These are phyloP conservation scores for Pseudocercospora vitis DNA, from an alignment of 2,329 filamentous ascomycete genomes.

Conservation along the genomic window DNA sequence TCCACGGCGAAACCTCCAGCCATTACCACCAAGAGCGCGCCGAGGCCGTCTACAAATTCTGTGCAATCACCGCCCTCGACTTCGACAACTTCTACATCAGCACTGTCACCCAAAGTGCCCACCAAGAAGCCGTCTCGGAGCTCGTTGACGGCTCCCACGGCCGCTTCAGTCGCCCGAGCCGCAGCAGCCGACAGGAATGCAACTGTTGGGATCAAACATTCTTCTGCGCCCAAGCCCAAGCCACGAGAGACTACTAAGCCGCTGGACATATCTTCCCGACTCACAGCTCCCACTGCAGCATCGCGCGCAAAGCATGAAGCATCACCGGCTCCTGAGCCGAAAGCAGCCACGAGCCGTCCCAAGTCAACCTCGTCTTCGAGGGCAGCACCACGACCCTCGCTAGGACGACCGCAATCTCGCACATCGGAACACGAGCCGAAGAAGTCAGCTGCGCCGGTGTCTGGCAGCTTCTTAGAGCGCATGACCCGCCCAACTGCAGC, in stretches of 20 bases:
- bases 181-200: conserved; percentile 25
- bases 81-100: conserved; percentile 16
- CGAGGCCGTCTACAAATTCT: conserved; percentile 18
- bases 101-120: conserved; percentile 1
- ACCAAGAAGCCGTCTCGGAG: conserved; percentile 36
- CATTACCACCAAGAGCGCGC: conserved; percentile 20
- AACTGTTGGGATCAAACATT: conserved; percentile 20
- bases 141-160: conserved; percentile 39
- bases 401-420: conserved; percentile 50
- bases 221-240: conserved; percentile 41
- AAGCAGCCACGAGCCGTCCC: conserved; percentile 35
- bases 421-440: conserved; percentile 41
- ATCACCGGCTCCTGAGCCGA: conserved; percentile 26
- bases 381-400: conserved; percentile 41
- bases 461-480: conserved; percentile 72
- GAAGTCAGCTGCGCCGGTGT: conserved; percentile 55
- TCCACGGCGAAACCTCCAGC: conserved; percentile 17
- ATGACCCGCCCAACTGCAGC: conserved; percentile 77
- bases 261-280: conserved; percentile 63
- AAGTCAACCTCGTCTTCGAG: conserved; percentile 35
- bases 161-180: conserved; percentile 35
- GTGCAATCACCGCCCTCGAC: conserved; percentile 33
- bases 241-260: conserved; percentile 69
- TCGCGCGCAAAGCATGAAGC: conserved; percentile 62
- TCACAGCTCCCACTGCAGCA: conserved; percentile 69